Evolutionary conservation across 306 rosid genomes (phyloP), one percentile per base, ranked within the genome.

Genomic region (Neltuma alba): DNA sequence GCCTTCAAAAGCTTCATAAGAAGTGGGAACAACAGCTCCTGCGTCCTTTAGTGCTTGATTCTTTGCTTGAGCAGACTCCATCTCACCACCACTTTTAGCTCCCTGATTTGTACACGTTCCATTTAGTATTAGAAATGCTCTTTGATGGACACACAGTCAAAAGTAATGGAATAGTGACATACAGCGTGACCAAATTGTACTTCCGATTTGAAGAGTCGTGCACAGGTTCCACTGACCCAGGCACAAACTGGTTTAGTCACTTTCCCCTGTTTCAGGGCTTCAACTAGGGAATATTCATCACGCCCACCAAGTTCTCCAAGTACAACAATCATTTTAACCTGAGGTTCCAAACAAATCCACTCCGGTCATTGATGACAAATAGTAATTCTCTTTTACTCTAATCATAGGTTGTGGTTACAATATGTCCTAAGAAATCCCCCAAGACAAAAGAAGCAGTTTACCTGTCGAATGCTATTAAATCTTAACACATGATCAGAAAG

Each of bases 221-320:
- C 97, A 83, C 98, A 91, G 79, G 98, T 91, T 75, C 94, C 97
- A 72, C 94, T 93, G 85, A 93, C 98, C 98, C 98, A 93, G 44
- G 97, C 97, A 80, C 87, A 94, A 78, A 93, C 89, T 48, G 93
- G 97, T 80, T 93, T 93, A 18, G 83, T 85, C 80, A 93, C 91
- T 78, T 91, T 93, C 76, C 98, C 93, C 76, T 89, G 92, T 80
- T 91, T 89, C 63, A 93, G 78, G 81, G 97, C 94, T 85, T 93
- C 97, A 68, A 91, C 97, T 47, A 93, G 85, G 62, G 98, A 93
- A 85, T 93, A 93, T 82, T 93, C 98, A 81, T 93, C 98, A 44
- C 84, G 85, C 54, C 98, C 98, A 78, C 97, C 98, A 82, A 89
- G 97, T 76, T 93, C 98, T 70, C 98, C 97, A 50, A 93, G 98